A percentile compares a stretch with the other conserved stretches of the same genome.
Conservation (phyloP, 2,329 filamentous ascomycete genomes). For the Clarireedia homoeocarpa region DNA sequence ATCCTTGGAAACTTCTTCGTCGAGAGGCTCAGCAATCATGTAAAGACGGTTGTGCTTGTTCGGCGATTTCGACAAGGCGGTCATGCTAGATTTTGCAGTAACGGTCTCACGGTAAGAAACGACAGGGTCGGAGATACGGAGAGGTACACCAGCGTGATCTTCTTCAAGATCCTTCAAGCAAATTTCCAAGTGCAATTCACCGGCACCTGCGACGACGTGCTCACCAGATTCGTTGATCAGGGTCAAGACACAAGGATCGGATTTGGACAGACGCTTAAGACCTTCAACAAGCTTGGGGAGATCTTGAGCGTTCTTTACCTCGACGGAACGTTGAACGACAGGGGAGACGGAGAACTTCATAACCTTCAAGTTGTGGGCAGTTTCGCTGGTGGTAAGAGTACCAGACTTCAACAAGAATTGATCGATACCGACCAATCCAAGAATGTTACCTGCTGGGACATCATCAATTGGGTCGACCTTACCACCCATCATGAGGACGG, state of each 20-base stretch:
- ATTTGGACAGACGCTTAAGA: slow-evolving; percentile 99
- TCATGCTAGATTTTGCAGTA: slow-evolving; percentile 75
- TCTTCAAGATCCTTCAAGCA: slow-evolving; percentile 99
- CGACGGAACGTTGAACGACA: slow-evolving; percentile 95
- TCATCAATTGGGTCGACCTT: slow-evolving; percentile 98
- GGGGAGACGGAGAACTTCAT: slow-evolving; percentile 99
- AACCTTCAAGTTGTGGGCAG: slow-evolving; percentile 99
- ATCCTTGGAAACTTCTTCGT: slow-evolving; percentile 82
- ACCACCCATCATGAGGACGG: slow-evolving; percentile 99
- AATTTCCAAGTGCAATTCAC: slow-evolving; percentile 99
- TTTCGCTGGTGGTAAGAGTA: slow-evolving; percentile 95
- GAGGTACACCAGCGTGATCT: slow-evolving; percentile 97
- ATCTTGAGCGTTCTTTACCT: slow-evolving; percentile 99
- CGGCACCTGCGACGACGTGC: slow-evolving; percentile 97
- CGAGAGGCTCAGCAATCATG: slow-evolving; percentile 83
- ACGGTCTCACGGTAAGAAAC: slow-evolving; percentile 99
- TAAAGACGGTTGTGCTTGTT: slow-evolving; percentile 99
- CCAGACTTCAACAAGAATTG: slow-evolving; percentile 99
- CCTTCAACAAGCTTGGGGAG: slow-evolving; percentile 99
- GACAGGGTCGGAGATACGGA: slow-evolving; percentile 96
- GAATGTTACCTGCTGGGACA: slow-evolving; percentile 99
- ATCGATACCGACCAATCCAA: slow-evolving; percentile 97
- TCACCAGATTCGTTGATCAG: slow-evolving; percentile 87
- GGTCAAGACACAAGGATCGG: slow-evolving; percentile 95
- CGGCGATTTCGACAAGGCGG: slow-evolving; percentile 96